These are phyloP conservation scores for Abelmoschus esculentus DNA, from an alignment of 345 rosid species.

Conservation along the genomic window DNA sequence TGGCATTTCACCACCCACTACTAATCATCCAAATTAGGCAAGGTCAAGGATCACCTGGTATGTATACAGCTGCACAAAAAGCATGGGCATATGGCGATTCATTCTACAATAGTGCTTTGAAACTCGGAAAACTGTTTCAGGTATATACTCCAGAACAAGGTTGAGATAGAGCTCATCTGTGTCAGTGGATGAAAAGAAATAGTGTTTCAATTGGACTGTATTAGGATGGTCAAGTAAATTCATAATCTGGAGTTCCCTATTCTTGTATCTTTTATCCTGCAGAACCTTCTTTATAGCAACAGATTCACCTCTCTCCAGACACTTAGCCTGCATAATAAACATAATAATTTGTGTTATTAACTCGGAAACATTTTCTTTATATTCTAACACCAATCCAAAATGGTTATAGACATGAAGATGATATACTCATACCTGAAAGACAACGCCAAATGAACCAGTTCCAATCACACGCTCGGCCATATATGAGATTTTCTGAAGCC, in stretches of 20 bases:
- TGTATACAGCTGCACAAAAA: conserved; percentile 65
- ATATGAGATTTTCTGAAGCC: conserved; percentile 54
- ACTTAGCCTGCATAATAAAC: conserved; percentile 53
- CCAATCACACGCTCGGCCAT: conserved; percentile 88
- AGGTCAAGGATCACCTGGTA: conserved; percentile 49
- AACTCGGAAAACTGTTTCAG: conserved; percentile 87
- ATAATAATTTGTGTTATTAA: not conserved
- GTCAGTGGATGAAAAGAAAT: conserved; percentile 84
- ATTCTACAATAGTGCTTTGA: conserved; percentile 64
- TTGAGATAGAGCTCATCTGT: conserved; percentile 88
- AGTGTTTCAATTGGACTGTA: conserved; percentile 71
- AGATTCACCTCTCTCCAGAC: conserved; percentile 68
- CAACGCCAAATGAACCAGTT: conserved; percentile 89
- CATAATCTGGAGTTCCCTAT: conserved; percentile 97
- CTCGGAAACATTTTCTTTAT: not conserved
- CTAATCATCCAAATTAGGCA: not conserved
- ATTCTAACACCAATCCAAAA: not conserved
- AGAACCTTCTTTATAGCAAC: conserved; percentile 92
- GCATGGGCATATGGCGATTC: conserved; percentile 52
- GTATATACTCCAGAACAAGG: conserved; percentile 82
- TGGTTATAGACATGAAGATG: not conserved
- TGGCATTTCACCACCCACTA: not conserved
- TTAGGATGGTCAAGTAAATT: conserved; percentile 80
- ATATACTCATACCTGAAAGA: conserved; percentile 55
- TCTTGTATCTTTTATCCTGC: conserved; percentile 96